Evolutionary conservation across 768 basidiomycete genomes (phyloP).

Genomic region (Tubosaeta brunneosetosa): DNA sequence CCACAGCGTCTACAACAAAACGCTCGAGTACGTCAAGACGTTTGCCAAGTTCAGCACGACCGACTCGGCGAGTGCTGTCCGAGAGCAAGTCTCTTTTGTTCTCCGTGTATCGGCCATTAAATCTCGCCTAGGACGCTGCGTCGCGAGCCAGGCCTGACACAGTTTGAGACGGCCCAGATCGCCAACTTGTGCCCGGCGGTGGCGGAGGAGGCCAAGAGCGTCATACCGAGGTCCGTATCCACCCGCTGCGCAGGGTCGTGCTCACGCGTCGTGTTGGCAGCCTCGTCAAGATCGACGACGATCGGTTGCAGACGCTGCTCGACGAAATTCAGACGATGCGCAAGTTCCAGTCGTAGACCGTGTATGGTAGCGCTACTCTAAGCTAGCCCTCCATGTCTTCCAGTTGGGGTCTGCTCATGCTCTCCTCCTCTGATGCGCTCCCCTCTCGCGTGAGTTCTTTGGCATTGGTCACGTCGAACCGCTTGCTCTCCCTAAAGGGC

Average conservation of each 20-base stretch:
- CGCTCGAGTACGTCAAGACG: constrained; percentile 85
- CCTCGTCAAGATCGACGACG: constrained; percentile 85
- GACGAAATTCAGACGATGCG: constrained; percentile 89
- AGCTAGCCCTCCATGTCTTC: constrained; percentile 48
- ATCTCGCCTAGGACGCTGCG: constrained; percentile 46
- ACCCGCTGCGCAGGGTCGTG: neutral
- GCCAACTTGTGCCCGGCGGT: constrained; percentile 86
- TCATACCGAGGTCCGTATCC: constrained; percentile 69
- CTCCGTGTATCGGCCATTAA: neutral
- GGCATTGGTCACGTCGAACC: constrained; percentile 57
- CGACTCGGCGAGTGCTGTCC: constrained; percentile 78
- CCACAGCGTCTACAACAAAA: constrained; percentile 76
- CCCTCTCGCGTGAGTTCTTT: constrained; percentile 31
- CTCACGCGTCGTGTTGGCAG: constrained; percentile 22
- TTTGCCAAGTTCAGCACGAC: constrained; percentile 88
- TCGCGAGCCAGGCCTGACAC: constrained; percentile 73
- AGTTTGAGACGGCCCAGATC: constrained; percentile 91
- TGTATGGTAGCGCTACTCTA: neutral
- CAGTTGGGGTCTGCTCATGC: constrained; percentile 38
- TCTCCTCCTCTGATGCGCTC: constrained; percentile 42
- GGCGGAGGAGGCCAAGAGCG: constrained; percentile 88
- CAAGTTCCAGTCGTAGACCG: constrained; percentile 72
- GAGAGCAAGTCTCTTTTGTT: constrained; percentile 55
- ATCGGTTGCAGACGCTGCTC: constrained; percentile 72
- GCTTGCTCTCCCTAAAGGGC: constrained; percentile 64